Conservation (phyloP, 164 flowering plant species). For the Santalum album region DNA sequence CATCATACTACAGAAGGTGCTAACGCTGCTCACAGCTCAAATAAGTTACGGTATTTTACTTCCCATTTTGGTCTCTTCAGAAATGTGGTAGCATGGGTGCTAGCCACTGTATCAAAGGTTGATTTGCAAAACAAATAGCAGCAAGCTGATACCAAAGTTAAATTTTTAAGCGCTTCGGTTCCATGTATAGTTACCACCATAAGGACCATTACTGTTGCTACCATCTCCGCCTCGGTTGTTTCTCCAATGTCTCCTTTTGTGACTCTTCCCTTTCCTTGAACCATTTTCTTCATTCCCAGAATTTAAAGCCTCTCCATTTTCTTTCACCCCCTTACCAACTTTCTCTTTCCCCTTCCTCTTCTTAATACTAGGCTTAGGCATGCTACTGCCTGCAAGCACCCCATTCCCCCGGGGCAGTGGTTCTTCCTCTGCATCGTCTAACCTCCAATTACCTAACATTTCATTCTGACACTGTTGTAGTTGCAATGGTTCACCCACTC, state of each 20-base stretch:
- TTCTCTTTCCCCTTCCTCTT: slow-evolving; percentile 43
- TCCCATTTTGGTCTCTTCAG: too few relatives aligned
- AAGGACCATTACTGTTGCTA: slow-evolving; percentile 6
- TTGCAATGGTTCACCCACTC: slow-evolving; percentile 57
- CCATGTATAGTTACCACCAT: too few relatives aligned
- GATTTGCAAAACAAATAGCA: too few relatives aligned
- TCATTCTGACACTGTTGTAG: slow-evolving; percentile 27
- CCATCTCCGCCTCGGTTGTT: not conserved
- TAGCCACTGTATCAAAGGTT: too few relatives aligned
- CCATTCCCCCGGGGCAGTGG: slow-evolving; percentile 51
- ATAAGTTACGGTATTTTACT: too few relatives aligned
- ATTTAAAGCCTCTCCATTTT: slow-evolving; percentile 17
- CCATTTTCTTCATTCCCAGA: slow-evolving; percentile 20
- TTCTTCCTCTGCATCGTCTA: slow-evolving; percentile 50
- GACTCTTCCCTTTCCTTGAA: slow-evolving; percentile 18
- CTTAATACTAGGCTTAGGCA: slow-evolving; percentile 27
- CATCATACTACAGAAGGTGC: too few relatives aligned
- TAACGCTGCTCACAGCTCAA: too few relatives aligned
- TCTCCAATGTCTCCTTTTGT: slow-evolving; percentile 19
- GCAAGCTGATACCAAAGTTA: too few relatives aligned
- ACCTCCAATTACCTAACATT: slow-evolving; percentile 66
- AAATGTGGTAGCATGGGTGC: too few relatives aligned
- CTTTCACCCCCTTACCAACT: slow-evolving; percentile 18
- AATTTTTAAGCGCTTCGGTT: too few relatives aligned
- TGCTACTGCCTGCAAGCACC: slow-evolving; percentile 12